phyloP scores from a whole-genome alignment of 345 rosid genomes.

The Triadica sebifera region DNA sequence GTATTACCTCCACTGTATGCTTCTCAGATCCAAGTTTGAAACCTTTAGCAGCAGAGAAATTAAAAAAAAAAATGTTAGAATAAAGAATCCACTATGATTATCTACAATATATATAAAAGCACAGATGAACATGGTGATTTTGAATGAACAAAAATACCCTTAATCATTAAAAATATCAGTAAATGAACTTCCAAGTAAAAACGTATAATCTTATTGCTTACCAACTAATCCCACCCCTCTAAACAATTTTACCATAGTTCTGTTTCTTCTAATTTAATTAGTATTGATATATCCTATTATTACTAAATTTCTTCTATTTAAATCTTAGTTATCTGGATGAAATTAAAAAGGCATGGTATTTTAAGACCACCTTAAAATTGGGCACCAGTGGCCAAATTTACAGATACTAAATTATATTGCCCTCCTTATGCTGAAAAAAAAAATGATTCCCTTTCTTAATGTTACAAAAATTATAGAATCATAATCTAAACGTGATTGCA shows the following conservation, averaged over 20 bases:
- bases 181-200: no score
- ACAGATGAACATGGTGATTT: no score
- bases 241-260: background rate
- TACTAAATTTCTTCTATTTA: background rate
- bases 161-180: background rate
- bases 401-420: background rate
- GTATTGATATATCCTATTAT: background rate
- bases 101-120: background rate
- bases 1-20: conserved; percentile 66
- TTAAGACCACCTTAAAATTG: background rate
- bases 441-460: no score
- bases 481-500: no score
- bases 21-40: conserved; percentile 95
- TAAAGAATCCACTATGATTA: background rate
- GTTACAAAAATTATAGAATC: no score
- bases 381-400: background rate
- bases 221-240: no score
- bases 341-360: background rate
- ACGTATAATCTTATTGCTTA: no score
- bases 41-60: conserved; percentile 46
- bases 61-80: conserved; percentile 2
- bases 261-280: background rate
- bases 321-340: background rate
- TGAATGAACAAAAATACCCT: background rate
- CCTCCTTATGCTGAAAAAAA: background rate